A percentile compares a stretch with the other conserved stretches of the same genome.
These are phyloP conservation scores for Trichoderma koningii DNA, from an alignment of 2,329 filamentous ascomycete species.

Conservation along the genomic window DNA sequence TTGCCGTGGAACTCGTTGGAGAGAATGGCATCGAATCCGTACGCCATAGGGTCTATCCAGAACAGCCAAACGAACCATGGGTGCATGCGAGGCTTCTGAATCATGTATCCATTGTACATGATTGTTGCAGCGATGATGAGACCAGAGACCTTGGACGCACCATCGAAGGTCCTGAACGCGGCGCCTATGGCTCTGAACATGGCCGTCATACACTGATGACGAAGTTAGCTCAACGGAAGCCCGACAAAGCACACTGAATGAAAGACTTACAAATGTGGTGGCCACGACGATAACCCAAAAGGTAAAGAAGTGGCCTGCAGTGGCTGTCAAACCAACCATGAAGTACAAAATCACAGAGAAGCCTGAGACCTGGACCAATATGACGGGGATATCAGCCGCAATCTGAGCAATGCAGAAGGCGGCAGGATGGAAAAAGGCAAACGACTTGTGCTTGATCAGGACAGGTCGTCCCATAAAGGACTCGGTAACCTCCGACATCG, in stretches of 20 bases:
- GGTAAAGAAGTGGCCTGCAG: constrained; percentile 61
- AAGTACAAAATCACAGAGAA: constrained; percentile 65
- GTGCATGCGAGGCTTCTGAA: constrained; percentile 62
- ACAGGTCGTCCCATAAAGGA: constrained; percentile 63
- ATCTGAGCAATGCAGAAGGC: constrained; percentile 61
- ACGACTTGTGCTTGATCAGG: constrained; percentile 59
- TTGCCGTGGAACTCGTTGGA: constrained; percentile 70
- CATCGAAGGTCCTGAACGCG: constrained; percentile 58
- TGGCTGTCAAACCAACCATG: constrained; percentile 58
- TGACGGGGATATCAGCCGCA: constrained; percentile 56
- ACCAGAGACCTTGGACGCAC: constrained; percentile 59
- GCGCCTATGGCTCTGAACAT: constrained; percentile 60
- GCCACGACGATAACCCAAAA: constrained; percentile 58
- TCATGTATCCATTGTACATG: constrained; percentile 67
- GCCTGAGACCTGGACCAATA: constrained; percentile 58
- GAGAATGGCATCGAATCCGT: constrained; percentile 68
- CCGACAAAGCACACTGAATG: neutral
- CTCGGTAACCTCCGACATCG: constrained; percentile 67
- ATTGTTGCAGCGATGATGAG: constrained; percentile 53
- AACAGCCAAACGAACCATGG: constrained; percentile 65
- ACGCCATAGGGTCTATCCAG: constrained; percentile 68
- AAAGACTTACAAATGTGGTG: constrained; percentile 50
- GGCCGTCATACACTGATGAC: constrained; percentile 54
- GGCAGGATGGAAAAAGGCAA: constrained; percentile 60
- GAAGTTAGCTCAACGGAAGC: constrained; percentile 12